Evolutionary conservation across 2,329 filamentous ascomycete genomes (phyloP).

Genomic region (Orbilia javanica): DNA sequence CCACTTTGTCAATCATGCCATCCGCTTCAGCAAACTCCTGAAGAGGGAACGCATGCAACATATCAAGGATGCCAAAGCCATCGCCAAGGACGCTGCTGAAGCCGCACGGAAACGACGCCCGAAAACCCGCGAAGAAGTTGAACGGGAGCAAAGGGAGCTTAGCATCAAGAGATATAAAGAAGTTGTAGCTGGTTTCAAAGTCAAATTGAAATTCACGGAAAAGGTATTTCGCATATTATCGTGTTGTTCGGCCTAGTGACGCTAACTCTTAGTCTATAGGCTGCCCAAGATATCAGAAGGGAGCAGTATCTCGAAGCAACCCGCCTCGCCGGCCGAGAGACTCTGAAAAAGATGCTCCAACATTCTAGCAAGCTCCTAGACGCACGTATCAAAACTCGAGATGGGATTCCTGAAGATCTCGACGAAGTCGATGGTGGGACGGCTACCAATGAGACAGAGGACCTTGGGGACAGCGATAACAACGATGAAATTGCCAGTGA

Average conservation of each 20-base stretch:
- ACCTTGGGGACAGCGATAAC: slow-evolving; percentile 67
- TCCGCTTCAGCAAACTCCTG: slow-evolving; percentile 85
- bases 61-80: slow-evolving; percentile 72
- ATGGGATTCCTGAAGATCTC: slow-evolving; percentile 56
- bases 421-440: slow-evolving; percentile 36
- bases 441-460: slow-evolving; percentile 66
- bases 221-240: slow-evolving; percentile 30
- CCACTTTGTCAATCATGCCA: slow-evolving; percentile 82
- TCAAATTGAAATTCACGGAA: slow-evolving; percentile 53
- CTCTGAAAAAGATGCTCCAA: slow-evolving; percentile 69
- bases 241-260: background rate
- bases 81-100: slow-evolving; percentile 70
- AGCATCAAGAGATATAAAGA: slow-evolving; percentile 78
- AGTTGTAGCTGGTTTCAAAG: slow-evolving; percentile 69
- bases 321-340: slow-evolving; percentile 68
- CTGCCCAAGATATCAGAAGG: slow-evolving; percentile 63
- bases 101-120: slow-evolving; percentile 80
- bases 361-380: slow-evolving; percentile 69
- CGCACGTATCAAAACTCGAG: slow-evolving; percentile 65
- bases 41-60: slow-evolving; percentile 83
- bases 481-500: slow-evolving; percentile 66
- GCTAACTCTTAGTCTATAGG: slow-evolving; percentile 30
- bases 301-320: slow-evolving; percentile 67
- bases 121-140: slow-evolving; percentile 82
- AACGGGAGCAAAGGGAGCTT: slow-evolving; percentile 79